A percentile compares a stretch with the other conserved stretches of the same genome.
These are phyloP conservation scores for Suillus occidentalis DNA, from an alignment of 768 basidiomycete species.

Conservation along the genomic window DNA sequence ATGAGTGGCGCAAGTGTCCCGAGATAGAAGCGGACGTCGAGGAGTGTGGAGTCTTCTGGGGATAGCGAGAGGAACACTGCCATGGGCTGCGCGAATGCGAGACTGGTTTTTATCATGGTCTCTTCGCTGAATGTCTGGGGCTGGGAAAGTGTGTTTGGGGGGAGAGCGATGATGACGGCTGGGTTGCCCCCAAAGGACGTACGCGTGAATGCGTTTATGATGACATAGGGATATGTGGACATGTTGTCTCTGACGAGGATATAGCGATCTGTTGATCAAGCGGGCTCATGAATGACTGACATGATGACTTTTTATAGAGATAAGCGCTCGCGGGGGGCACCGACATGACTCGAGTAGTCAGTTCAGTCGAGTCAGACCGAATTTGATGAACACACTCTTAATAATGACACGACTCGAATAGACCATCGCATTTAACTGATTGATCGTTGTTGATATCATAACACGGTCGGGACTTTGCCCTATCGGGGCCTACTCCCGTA, in stretches of 20 bases:
- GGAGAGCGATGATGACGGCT: conserved; percentile 38
- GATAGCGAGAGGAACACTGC: conserved; percentile 34
- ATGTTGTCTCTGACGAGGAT: not conserved
- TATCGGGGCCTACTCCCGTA: too few relatives aligned
- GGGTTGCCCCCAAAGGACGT: conserved; percentile 46
- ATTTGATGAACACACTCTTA: not conserved
- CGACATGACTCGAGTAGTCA: not conserved
- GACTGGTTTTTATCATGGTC: conserved; percentile 32
- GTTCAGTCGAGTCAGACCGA: not conserved
- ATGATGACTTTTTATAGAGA: not conserved
- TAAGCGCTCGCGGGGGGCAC: not conserved
- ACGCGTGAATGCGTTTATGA: conserved; percentile 46
- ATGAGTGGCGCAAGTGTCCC: conserved; percentile 33
- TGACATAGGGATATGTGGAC: conserved; percentile 26
- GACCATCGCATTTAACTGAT: too few relatives aligned
- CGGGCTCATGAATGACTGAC: not conserved
- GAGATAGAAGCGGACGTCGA: conserved; percentile 42
- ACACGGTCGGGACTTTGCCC: too few relatives aligned
- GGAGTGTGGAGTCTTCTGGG: conserved; percentile 22
- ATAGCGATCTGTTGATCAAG: not conserved
- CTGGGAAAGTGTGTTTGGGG: conserved; percentile 7
- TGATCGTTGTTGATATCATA: too few relatives aligned
- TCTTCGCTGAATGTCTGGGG: conserved; percentile 1
- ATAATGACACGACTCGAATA: not conserved
- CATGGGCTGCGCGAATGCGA: conserved; percentile 49